Conservation (phyloP, 192 early-diverging fungal species). For the Gigaspora rosea region DNA sequence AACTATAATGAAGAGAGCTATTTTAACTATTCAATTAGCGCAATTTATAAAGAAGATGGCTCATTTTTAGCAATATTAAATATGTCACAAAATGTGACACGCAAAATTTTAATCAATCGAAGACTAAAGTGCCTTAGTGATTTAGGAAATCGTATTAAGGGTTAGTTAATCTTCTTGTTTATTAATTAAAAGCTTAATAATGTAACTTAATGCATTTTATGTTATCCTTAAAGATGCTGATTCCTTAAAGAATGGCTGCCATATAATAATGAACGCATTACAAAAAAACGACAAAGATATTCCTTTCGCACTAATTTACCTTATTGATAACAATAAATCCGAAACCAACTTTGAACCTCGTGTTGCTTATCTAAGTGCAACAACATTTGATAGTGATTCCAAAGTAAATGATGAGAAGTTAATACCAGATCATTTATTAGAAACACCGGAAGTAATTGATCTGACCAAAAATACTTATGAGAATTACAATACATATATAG, state of each 20-base stretch:
- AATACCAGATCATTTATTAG: slow-evolving; percentile 12
- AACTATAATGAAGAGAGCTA: slow-evolving; percentile 46
- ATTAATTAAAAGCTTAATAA: background rate
- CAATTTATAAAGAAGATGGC: slow-evolving; percentile 39
- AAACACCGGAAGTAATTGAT: background rate
- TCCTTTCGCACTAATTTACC: slow-evolving; percentile 8
- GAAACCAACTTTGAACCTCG: background rate
- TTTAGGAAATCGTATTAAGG: slow-evolving; percentile 36
- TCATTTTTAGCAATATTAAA: slow-evolving; percentile 36
- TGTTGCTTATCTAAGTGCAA: background rate
- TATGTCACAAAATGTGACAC: slow-evolving; percentile 38
- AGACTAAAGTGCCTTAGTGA: slow-evolving; percentile 38
- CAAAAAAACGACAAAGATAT: background rate
- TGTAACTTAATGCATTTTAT: background rate
- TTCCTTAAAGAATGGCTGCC: slow-evolving; percentile 17
- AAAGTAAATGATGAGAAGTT: no score
- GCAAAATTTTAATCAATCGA: slow-evolving; percentile 35
- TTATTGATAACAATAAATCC: background rate
- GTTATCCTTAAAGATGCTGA: background rate
- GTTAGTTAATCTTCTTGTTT: background rate
- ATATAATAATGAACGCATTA: background rate
- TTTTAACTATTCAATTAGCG: slow-evolving; percentile 43
- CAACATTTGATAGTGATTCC: slow-evolving; percentile 10
- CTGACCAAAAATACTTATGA: background rate
- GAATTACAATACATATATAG: background rate